phyloP scores from a whole-genome alignment of 2,329 filamentous ascomycete species.

The Dryadomyces quercivorus region DNA sequence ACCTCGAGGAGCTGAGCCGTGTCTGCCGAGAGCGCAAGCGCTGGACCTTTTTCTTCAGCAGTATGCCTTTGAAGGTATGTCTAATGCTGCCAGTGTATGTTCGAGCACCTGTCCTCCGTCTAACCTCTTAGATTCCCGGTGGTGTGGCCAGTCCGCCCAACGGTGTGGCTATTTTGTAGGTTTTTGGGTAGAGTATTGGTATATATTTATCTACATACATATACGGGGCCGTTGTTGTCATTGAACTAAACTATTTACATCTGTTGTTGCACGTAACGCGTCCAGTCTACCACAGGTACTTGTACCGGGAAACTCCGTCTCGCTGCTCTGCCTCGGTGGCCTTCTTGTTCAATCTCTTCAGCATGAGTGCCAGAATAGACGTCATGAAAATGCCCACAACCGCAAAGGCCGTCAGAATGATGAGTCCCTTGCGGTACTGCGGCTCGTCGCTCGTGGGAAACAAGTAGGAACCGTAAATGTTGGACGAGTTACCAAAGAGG shows the following conservation, averaged over 20 bases:
- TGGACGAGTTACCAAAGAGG: background rate
- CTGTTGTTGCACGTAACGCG: background rate
- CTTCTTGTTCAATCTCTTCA: background rate
- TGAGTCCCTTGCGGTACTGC: background rate
- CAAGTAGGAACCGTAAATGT: background rate
- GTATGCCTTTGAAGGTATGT: slow-evolving; percentile 7
- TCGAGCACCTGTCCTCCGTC: background rate
- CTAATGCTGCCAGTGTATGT: background rate
- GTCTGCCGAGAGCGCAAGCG: slow-evolving; percentile 17
- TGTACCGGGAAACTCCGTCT: background rate
- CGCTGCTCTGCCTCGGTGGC: background rate
- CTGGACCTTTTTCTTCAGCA: slow-evolving; percentile 17
- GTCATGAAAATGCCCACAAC: background rate
- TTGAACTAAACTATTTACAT: too few relatives aligned
- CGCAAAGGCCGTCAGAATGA: background rate
- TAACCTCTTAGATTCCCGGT: background rate
- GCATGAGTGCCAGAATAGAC: background rate
- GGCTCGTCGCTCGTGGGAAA: background rate
- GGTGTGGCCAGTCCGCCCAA: background rate
- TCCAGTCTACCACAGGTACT: background rate
- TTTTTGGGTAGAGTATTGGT: background rate
- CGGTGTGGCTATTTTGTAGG: background rate
- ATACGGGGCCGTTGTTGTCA: too few relatives aligned
- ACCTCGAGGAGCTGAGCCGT: slow-evolving; percentile 24
- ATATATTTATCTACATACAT: background rate